phyloP scores from a whole-genome alignment of 2,329 filamentous ascomycete genomes.

The Botrytis sinoallii region DNA sequence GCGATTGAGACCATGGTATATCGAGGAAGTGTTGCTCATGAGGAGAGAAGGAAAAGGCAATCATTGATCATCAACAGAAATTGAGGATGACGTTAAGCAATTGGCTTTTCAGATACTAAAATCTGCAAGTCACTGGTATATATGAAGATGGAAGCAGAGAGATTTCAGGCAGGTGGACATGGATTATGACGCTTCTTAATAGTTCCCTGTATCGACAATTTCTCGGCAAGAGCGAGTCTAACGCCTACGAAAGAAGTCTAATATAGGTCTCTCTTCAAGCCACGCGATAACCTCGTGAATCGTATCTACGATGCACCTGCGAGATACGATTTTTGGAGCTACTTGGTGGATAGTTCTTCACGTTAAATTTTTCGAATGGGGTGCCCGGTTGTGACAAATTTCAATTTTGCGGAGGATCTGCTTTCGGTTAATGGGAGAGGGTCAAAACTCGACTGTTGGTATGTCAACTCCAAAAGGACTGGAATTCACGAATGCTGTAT shows the following conservation, averaged over 20 bases:
- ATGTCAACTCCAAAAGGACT: background rate
- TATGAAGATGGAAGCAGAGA: background rate
- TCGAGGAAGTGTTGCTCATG: background rate
- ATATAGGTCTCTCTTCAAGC: background rate
- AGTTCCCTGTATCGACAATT: background rate
- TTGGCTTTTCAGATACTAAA: background rate
- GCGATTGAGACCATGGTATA: background rate
- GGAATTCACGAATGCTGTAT: background rate
- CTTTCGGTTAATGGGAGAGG: background rate
- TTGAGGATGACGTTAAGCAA: background rate
- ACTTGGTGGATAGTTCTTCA: background rate
- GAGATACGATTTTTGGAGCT: background rate
- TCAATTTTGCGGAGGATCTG: background rate
- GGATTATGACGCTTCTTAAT: background rate
- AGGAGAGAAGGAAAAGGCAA: background rate
- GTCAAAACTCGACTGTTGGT: slow-evolving; percentile 5
- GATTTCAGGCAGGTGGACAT: background rate
- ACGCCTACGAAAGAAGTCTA: background rate
- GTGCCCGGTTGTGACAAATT: background rate
- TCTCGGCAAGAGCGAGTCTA: background rate
- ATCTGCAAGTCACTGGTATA: background rate
- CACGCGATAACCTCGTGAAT: background rate
- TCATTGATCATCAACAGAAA: background rate
- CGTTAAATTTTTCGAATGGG: background rate
- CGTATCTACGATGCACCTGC: background rate